Base-by-base conservation (phyloP, 352 stramenopile genomes). In the Phytophthora sansomeana region DNA sequence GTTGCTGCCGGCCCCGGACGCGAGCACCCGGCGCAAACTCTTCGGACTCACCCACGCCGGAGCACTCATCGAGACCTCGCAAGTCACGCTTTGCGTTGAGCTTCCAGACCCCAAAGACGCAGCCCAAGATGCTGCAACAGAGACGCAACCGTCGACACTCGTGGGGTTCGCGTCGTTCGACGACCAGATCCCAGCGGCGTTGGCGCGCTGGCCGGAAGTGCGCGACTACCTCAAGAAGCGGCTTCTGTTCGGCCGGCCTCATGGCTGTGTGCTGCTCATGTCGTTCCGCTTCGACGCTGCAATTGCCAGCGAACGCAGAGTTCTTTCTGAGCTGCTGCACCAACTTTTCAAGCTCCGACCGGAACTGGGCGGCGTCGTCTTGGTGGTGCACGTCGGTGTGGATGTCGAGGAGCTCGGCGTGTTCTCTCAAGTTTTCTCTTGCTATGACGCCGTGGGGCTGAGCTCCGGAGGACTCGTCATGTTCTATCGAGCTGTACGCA, bases 161-260 rank as follows among this genome's bases (percentile, higher is more conserved):
- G 66, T 85, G 3, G 85, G 72, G 10, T 93, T 93, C 33, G 78
- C 82, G 11, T 80, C 78, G 11, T 88, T 93, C 24, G 83, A 91
- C 36, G 77, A 90, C 51, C 73, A 83, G 19, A 47, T 91, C 4
- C 78, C 85, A 0, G 55, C 71, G 7, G 62, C 60, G 9, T 55
- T 93, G 13, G 65, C 69, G 16, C 75, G 69, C 11, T 89, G 78
- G 80, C 54, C 78, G 0, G 83, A 93, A 64, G 83, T 85, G 11
- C 83, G 71, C 43, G 80, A 89, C 39, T 93, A 93, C 51, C 60
- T 93, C 16, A 83, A 77, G 48, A 87, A 89, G 47, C 74, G 78
- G 16, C 69, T 91, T 11, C 63, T 70, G 24, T 84, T 90, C 32
- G 83, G 79, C 17, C 68, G 62, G 7, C 51, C 72, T 8, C 72